A percentile compares a stretch with the other conserved stretches of the same genome.
These are phyloP conservation scores for Coemansia reversa DNA, from an alignment of 192 early-diverging fungal genomes.

Conservation along the genomic window DNA sequence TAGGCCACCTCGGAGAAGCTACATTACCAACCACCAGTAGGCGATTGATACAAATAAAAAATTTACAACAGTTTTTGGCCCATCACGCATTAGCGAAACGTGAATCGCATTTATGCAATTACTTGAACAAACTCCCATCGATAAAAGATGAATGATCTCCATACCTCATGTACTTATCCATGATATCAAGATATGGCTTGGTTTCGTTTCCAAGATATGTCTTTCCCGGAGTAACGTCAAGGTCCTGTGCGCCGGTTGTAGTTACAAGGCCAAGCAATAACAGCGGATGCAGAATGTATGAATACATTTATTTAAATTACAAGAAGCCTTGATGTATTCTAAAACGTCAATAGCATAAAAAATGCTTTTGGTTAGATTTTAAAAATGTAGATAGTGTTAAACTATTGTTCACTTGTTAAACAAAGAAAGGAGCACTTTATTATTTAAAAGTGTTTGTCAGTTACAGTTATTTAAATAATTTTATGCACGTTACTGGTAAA, in stretches of 20 bases:
- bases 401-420: neutral
- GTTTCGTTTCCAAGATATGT: slow-evolving; percentile 39
- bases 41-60: neutral
- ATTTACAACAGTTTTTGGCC: neutral
- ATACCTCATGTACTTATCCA: slow-evolving; percentile 55
- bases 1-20: slow-evolving; percentile 43
- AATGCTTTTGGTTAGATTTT: neutral
- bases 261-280: neutral
- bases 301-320: neutral
- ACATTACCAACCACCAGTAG: slow-evolving; percentile 2
- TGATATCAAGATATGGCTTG: slow-evolving; percentile 28
- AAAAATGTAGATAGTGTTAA: neutral
- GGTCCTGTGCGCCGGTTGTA: slow-evolving; percentile 25
- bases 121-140: neutral
- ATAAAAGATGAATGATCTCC: neutral
- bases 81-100: no score
- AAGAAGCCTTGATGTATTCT: neutral
- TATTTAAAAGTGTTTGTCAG: neutral
- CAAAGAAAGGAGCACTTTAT: neutral
- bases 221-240: slow-evolving; percentile 37
- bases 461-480: neutral
- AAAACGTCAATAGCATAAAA: neutral
- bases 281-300: neutral
- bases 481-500: neutral
- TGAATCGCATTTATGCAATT: neutral